A percentile compares a stretch with the other conserved stretches of the same genome.
These are phyloP conservation scores for Fusarium virguliforme DNA, from an alignment of 2,329 filamentous ascomycete genomes.

Conservation along the genomic window DNA sequence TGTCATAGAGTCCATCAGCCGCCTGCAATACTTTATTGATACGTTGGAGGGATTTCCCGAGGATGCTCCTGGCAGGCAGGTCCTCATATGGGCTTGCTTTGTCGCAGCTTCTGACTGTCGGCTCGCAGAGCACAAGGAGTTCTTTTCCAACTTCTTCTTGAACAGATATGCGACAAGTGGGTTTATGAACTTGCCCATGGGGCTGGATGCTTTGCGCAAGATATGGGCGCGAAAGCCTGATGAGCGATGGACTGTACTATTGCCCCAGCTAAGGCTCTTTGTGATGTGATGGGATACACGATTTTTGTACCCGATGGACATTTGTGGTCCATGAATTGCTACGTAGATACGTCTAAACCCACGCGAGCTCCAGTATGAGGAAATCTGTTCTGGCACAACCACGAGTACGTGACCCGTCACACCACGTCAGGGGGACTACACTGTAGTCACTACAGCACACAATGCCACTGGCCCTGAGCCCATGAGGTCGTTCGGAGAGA, in stretches of 20 bases:
- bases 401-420: too few species aligned
- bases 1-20: neutral
- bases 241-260: constrained; percentile 4
- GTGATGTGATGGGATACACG: neutral
- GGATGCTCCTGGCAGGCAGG: constrained; percentile 16
- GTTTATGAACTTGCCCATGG: constrained; percentile 14
- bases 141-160: constrained; percentile 11
- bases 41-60: constrained; percentile 13
- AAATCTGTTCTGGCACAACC: too few species aligned
- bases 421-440: too few species aligned
- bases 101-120: constrained; percentile 22
- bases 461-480: too few species aligned
- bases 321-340: too few species aligned
- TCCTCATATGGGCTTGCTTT: constrained; percentile 26
- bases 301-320: too few species aligned
- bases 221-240: constrained; percentile 15
- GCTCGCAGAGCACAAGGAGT: constrained; percentile 21
- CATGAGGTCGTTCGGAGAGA: too few species aligned
- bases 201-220: constrained; percentile 2
- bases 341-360: too few species aligned
- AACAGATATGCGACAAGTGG: constrained; percentile 11
- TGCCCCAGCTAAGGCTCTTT: constrained; percentile 3
- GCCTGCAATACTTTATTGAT: constrained; percentile 18
- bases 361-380: too few species aligned
- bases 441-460: too few species aligned